A percentile compares a stretch with the other conserved stretches of the same genome.
Conservation (phyloP, 257 asterid genomes). For the Fraxinus americana region DNA sequence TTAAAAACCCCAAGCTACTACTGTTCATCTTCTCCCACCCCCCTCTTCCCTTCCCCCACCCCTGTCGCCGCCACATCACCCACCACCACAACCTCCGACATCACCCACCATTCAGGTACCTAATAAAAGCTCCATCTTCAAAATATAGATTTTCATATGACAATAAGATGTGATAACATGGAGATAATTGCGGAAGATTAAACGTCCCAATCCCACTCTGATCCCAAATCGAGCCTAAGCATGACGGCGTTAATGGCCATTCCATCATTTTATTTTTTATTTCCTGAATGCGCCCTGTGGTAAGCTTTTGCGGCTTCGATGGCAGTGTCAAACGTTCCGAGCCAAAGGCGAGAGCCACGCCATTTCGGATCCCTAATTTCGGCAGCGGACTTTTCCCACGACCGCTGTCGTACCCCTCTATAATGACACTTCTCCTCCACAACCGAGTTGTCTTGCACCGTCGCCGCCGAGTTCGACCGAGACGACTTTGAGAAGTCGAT, state of each 20-base stretch:
- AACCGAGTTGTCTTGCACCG: background rate
- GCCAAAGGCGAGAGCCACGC: constrained; percentile 62
- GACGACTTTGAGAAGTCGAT: constrained; percentile 23
- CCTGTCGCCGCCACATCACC: no score
- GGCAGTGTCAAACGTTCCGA: constrained; percentile 68
- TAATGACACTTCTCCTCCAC: constrained; percentile 29
- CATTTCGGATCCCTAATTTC: constrained; percentile 67
- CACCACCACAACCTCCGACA: no score
- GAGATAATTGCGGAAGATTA: constrained; percentile 30
- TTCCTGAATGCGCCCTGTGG: constrained; percentile 62
- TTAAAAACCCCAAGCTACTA: no score
- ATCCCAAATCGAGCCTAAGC: constrained; percentile 36
- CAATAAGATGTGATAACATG: constrained; percentile 19
- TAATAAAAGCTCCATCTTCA: no score
- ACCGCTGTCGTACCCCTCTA: constrained; percentile 50
- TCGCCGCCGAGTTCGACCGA: constrained; percentile 7
- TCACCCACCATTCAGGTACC: no score
- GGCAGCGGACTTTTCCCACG: constrained; percentile 73
- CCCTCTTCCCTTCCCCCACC: no score
- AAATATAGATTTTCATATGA: background rate
- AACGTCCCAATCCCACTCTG: constrained; percentile 26
- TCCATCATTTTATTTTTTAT: constrained; percentile 26
- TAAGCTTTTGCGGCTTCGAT: constrained; percentile 73
- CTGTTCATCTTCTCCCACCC: no score
- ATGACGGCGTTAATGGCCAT: constrained; percentile 49